A percentile compares a stretch with the other conserved stretches of the same genome.
phyloP scores from a whole-genome alignment of 192 early-diverging fungal genomes.

The Phycomyces nitens region DNA sequence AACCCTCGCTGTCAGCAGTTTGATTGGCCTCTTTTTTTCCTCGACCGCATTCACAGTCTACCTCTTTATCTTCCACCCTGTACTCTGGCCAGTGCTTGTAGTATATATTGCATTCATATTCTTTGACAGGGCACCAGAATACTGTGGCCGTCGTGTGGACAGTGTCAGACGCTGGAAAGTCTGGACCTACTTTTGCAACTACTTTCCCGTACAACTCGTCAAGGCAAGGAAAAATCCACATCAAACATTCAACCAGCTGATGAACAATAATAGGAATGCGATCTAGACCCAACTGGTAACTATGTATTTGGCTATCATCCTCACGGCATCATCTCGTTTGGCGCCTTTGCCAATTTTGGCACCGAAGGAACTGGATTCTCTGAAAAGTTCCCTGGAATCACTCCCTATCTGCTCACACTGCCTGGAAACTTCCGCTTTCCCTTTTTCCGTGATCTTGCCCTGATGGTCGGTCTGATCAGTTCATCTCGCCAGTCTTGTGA shows the following conservation, averaged over 20 bases:
- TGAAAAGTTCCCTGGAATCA: slow-evolving; percentile 74
- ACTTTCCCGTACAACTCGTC: slow-evolving; percentile 76
- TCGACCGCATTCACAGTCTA: slow-evolving; percentile 48
- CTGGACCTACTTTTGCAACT: slow-evolving; percentile 76
- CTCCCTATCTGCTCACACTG: slow-evolving; percentile 75
- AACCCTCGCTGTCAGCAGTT: slow-evolving; percentile 50
- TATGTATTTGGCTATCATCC: slow-evolving; percentile 71
- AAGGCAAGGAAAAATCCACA: no score
- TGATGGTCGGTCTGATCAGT: slow-evolving; percentile 76
- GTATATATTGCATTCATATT: slow-evolving; percentile 74
- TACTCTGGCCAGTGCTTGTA: slow-evolving; percentile 54
- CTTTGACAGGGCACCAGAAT: slow-evolving; percentile 67
- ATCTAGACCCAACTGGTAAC: slow-evolving; percentile 24
- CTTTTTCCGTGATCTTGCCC: slow-evolving; percentile 77
- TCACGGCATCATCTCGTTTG: slow-evolving; percentile 83
- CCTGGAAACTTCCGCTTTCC: slow-evolving; percentile 83
- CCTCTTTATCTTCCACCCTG: slow-evolving; percentile 53
- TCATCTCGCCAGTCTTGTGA: slow-evolving; percentile 79
- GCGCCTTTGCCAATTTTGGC: slow-evolving; percentile 75
- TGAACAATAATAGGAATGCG: slow-evolving; percentile 27
- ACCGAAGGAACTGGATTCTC: slow-evolving; percentile 77
- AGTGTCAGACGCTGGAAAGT: slow-evolving; percentile 45
- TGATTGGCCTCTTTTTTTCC: slow-evolving; percentile 59
- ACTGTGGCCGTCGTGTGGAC: slow-evolving; percentile 62
- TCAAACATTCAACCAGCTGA: no score